Evolutionary conservation across 768 basidiomycete genomes (phyloP).

Genomic region (Collybiopsis confluens): DNA sequence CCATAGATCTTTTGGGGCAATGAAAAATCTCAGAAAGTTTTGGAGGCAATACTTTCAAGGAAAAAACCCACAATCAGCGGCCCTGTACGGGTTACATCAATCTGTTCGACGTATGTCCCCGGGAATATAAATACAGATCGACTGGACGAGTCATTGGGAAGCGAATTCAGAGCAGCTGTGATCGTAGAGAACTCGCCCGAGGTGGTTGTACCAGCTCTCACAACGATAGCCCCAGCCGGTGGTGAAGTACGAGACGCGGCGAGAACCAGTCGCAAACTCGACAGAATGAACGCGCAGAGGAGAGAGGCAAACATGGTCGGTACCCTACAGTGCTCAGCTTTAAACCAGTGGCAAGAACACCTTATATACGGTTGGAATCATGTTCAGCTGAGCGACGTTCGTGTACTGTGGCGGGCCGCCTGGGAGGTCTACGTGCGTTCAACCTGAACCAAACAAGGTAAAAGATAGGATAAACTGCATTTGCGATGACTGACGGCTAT

Average conservation of each 20-base stretch:
- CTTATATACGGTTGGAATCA: no score
- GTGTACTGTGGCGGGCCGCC: no score
- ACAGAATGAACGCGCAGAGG: background rate
- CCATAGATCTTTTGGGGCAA: slow-evolving; percentile 36
- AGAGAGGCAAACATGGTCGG: background rate
- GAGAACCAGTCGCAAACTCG: slow-evolving; percentile 13
- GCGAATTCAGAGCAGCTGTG: slow-evolving; percentile 34
- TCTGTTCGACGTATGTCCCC: slow-evolving; percentile 41
- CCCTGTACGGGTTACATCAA: slow-evolving; percentile 40
- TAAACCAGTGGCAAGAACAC: no score
- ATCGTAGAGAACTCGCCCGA: slow-evolving; percentile 38
- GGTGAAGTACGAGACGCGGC: slow-evolving; percentile 36
- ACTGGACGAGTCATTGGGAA: slow-evolving; percentile 35
- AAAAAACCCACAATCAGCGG: slow-evolving; percentile 32
- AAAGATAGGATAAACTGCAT: no score
- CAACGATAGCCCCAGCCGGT: slow-evolving; percentile 37
- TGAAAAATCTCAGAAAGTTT: background rate
- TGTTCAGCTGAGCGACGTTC: no score
- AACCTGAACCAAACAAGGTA: no score
- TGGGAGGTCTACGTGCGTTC: no score
- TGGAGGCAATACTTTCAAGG: background rate
- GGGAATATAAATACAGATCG: slow-evolving; percentile 44
- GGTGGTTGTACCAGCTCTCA: slow-evolving; percentile 33
- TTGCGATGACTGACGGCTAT: no score
- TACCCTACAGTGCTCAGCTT: no score